phyloP scores from a whole-genome alignment of 106 monocot genomes.

The Platanthera zijinensis region DNA sequence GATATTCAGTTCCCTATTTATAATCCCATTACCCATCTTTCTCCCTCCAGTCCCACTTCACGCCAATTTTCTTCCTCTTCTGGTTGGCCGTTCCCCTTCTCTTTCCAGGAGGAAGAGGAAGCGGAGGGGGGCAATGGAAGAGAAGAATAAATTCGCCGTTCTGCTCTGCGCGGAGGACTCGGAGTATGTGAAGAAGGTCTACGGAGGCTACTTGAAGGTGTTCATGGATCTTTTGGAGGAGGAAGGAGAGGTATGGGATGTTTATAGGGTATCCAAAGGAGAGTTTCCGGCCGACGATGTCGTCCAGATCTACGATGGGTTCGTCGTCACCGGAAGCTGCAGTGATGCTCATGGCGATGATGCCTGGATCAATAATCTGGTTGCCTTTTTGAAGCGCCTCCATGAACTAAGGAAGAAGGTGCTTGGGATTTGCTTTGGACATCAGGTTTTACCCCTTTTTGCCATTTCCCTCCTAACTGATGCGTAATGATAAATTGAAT shows the following conservation, averaged over 20 bases:
- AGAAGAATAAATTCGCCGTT: conserved; percentile 51
- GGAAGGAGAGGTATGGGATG: conserved; percentile 59
- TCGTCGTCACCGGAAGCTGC: conserved; percentile 82
- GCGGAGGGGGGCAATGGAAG: conserved; percentile 4
- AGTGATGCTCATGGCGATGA: conserved; percentile 80
- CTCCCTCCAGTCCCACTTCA: no score
- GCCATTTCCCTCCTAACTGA: neutral
- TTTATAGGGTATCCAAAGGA: conserved; percentile 43
- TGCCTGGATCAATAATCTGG: conserved; percentile 52
- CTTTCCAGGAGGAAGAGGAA: neutral
- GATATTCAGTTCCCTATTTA: no score
- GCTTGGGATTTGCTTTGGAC: conserved; percentile 89
- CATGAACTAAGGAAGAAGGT: conserved; percentile 45
- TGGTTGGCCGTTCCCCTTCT: neutral
- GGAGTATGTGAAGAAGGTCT: conserved; percentile 66
- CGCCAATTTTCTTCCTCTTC: no score
- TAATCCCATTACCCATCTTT: no score
- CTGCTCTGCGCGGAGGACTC: conserved; percentile 79
- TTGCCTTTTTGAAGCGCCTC: conserved; percentile 29
- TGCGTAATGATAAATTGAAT: no score
- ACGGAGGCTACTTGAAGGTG: conserved; percentile 77
- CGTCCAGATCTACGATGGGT: conserved; percentile 44
- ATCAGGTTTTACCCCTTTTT: conserved; percentile 45
- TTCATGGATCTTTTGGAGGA: conserved; percentile 49
- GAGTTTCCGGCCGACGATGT: conserved; percentile 47